Conservation (phyloP, 169 alveolate genomes). For the Plasmodium malariae region DNA sequence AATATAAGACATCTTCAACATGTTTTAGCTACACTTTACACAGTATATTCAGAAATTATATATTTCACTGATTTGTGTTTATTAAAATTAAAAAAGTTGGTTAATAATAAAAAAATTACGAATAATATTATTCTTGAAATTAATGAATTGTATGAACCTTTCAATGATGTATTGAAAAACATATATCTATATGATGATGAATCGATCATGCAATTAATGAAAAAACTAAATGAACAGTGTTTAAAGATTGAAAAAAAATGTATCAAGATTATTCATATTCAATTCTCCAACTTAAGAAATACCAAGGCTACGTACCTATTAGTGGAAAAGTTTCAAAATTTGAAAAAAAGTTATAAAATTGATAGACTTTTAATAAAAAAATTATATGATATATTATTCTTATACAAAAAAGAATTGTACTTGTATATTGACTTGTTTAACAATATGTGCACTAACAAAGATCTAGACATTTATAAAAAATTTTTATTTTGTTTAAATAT, state of each 20-base stretch:
- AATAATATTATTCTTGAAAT: slow-evolving; percentile 55
- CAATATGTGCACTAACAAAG: slow-evolving; percentile 45
- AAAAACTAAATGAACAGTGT: slow-evolving; percentile 69
- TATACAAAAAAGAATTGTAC: slow-evolving; percentile 60
- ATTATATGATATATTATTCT: slow-evolving; percentile 47
- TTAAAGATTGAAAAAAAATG: slow-evolving; percentile 67
- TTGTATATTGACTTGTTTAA: slow-evolving; percentile 46
- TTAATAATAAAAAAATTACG: slow-evolving; percentile 67
- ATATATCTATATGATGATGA: slow-evolving; percentile 72
- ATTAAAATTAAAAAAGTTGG: slow-evolving; percentile 72
- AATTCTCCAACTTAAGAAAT: slow-evolving; percentile 70
- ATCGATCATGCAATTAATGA: slow-evolving; percentile 67
- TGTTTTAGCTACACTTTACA: slow-evolving; percentile 60
- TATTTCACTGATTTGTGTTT: slow-evolving; percentile 74
- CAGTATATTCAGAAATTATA: slow-evolving; percentile 75
- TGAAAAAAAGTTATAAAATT: slow-evolving; percentile 58
- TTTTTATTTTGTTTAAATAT: slow-evolving; percentile 47
- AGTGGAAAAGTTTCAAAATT: slow-evolving; percentile 69
- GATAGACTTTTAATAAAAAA: slow-evolving; percentile 75
- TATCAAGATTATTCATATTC: slow-evolving; percentile 55
- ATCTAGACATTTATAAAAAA: slow-evolving; percentile 44
- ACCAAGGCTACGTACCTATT: slow-evolving; percentile 45
- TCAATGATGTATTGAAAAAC: slow-evolving; percentile 61
- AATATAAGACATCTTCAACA: slow-evolving; percentile 67
- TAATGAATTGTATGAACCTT: slow-evolving; percentile 66